Evolutionary conservation across 1,139 yeast species (phyloP).

Genomic region (Zhuliangozyma parablackwelliae): DNA sequence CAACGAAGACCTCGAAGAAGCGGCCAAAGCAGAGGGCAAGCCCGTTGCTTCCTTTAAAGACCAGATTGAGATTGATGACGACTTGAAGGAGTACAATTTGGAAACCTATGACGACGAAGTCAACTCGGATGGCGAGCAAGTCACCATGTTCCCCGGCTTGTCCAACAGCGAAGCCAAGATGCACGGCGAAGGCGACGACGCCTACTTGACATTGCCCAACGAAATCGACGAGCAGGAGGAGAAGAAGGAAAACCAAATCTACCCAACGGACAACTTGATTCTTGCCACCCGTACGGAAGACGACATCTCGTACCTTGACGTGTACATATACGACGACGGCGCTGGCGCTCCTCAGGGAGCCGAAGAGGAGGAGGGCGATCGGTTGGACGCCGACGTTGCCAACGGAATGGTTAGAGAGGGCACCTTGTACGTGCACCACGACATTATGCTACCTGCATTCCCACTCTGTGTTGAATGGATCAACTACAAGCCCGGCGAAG

Average conservation of each 20-base stretch:
- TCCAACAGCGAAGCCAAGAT: conserved; percentile 47
- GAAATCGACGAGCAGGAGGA: conserved; percentile 66
- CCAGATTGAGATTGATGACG: conserved; percentile 69
- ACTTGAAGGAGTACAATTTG: conserved; percentile 80
- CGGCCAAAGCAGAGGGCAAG: conserved; percentile 17
- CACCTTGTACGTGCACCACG: conserved; percentile 90
- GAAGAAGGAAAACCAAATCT: conserved; percentile 77
- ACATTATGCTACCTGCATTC: conserved; percentile 93
- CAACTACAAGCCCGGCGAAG: conserved; percentile 58
- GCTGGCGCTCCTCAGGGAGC: conserved; percentile 72
- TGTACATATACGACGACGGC: conserved; percentile 92
- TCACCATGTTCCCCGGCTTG: conserved; percentile 70
- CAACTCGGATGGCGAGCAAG: conserved; percentile 42
- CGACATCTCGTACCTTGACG: conserved; percentile 87
- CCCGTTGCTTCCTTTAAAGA: conserved; percentile 29
- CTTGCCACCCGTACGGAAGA: conserved; percentile 95
- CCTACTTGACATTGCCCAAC: conserved; percentile 66
- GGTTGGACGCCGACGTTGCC: conserved; percentile 60
- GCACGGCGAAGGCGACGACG: conserved; percentile 46
- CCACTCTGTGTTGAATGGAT: conserved; percentile 97
- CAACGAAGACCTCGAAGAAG: conserved; percentile 50
- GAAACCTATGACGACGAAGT: conserved; percentile 77
- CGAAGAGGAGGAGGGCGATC: conserved; percentile 61
- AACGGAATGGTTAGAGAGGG: conserved; percentile 67
- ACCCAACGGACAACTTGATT: conserved; percentile 85